Base-by-base conservation (phyloP, 257 asterid genomes). In the Nicotiana tabacum region DNA sequence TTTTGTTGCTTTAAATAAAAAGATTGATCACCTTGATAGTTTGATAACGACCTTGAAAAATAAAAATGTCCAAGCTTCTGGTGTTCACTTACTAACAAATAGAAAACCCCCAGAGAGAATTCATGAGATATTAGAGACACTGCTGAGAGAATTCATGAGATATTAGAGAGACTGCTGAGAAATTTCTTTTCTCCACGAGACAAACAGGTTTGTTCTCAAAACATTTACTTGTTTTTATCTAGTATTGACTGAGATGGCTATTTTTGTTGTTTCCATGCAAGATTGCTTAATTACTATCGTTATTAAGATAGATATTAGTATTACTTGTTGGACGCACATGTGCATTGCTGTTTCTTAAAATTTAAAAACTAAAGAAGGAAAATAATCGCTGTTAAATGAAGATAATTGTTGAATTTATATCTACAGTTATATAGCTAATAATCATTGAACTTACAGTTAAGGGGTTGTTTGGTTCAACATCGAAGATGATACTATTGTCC, bases 201-300 rank as follows among this genome's bases (percentile, higher is more conserved):
- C 46, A 56, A 85, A 82, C 88, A 89, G 92, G 97, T 90, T 82
- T 60, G 56, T n/a, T 76, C 66, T 76, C 65, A 66, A 57, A 37
- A 72, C 67, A 48, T 86, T 76, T 21, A n/a, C 29, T 84, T 67
- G 43, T 77, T 57, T 18, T 65, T 70, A 43, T n/a, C 66, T 82
- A 78, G 16, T 4, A 16, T 61, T 35, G 15, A 18, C 37, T 80
- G 55, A 1, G 62, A 70, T 72, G 65, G 24, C 67, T 81, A 29
- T 81, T 58, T 17, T 69, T 72, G 32, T 33, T 72, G 33, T 82
- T 53, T 68, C 72, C 80, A 77, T 74, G 78, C 81, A 61, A 76
- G 68, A 53, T 83, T 61, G 24, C 82, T 62, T 77, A 10, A 6
- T 37, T 11, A 37, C 39, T 77, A 29, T 27, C 51, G 29, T 76